These are phyloP conservation scores for Calonectria pseudoturangicola DNA, from an alignment of 2,329 filamentous ascomycete genomes.

Conservation along the genomic window DNA sequence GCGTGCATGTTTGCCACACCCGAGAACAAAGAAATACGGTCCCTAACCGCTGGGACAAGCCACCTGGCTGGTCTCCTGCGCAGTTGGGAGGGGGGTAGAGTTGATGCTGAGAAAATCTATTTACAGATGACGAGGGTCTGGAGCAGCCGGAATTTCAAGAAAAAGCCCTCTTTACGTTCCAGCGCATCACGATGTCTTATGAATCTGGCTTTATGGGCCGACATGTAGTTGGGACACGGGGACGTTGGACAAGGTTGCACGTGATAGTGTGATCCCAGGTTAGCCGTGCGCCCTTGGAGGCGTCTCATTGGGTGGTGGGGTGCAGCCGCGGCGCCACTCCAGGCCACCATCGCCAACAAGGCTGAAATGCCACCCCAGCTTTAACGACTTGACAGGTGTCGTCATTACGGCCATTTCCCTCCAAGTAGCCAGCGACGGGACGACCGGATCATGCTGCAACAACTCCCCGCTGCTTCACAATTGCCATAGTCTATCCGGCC, in stretches of 20 bases:
- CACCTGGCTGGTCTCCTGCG: conserved; percentile 24
- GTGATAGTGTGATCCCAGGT: conserved; percentile 30
- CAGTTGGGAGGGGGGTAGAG: not conserved
- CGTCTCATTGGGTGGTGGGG: conserved; percentile 43
- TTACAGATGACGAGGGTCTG: not conserved
- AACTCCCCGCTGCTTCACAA: conserved; percentile 25
- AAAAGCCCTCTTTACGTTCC: not conserved
- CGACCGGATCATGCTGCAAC: conserved; percentile 41
- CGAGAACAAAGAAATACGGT: conserved; percentile 54
- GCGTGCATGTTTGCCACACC: conserved; percentile 49
- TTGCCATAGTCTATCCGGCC: conserved; percentile 36
- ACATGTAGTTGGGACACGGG: not conserved
- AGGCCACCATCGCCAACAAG: conserved; percentile 50
- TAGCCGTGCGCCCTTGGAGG: conserved; percentile 37
- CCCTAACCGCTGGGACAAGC: conserved; percentile 39
- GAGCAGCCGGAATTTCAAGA: not conserved
- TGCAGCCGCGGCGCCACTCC: conserved; percentile 31
- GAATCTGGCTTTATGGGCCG: not conserved
- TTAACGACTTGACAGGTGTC: conserved; percentile 50
- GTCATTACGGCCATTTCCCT: conserved; percentile 36
- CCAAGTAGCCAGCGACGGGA: conserved; percentile 27
- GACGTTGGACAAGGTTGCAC: conserved; percentile 32
- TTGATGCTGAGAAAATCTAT: not conserved
- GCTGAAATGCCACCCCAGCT: conserved; percentile 46
- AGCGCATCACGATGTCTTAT: not conserved